Evolutionary conservation across 1,284 basidiomycete species (phyloP).

Genomic region (Austroboletus olivaceoglutinosus): DNA sequence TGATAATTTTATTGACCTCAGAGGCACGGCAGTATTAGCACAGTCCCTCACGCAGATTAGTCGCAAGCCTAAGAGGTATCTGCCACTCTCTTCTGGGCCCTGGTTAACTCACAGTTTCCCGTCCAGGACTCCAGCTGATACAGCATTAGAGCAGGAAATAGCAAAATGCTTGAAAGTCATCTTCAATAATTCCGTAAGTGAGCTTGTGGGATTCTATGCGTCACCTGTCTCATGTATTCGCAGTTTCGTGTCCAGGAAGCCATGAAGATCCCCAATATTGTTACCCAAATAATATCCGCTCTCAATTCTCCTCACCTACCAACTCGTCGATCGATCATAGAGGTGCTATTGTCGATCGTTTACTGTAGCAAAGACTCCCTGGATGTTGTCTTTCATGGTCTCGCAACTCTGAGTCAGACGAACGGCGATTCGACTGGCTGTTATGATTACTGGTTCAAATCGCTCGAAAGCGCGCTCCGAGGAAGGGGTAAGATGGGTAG

Average conservation of each 20-base stretch:
- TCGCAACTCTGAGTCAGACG: conserved; percentile 64
- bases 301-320: conserved; percentile 82
- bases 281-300: conserved; percentile 81
- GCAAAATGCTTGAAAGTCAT: conserved; percentile 87
- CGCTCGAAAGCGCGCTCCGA: conserved; percentile 73
- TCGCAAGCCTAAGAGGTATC: conserved; percentile 64
- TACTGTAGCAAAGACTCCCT: conserved; percentile 57
- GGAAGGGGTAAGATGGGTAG: conserved; percentile 95
- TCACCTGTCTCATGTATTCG: conserved; percentile 8
- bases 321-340: conserved; percentile 79
- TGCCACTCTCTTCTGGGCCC: neutral
- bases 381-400: conserved; percentile 57
- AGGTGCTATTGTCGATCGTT: conserved; percentile 69
- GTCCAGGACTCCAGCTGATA: conserved; percentile 63
- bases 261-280: conserved; percentile 72
- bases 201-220: neutral
- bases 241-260: conserved; percentile 79
- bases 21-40: conserved; percentile 83
- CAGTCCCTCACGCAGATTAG: conserved; percentile 78
- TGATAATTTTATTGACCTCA: conserved; percentile 71
- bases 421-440: conserved; percentile 60
- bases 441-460: conserved; percentile 91
- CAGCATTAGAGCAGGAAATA: conserved; percentile 82
- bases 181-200: conserved; percentile 71
- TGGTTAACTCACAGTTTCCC: conserved; percentile 3